Evolutionary conservation across 345 rosid species (phyloP), one percentile per base, ranked within the genome.

Genomic region (Punica granatum): DNA sequence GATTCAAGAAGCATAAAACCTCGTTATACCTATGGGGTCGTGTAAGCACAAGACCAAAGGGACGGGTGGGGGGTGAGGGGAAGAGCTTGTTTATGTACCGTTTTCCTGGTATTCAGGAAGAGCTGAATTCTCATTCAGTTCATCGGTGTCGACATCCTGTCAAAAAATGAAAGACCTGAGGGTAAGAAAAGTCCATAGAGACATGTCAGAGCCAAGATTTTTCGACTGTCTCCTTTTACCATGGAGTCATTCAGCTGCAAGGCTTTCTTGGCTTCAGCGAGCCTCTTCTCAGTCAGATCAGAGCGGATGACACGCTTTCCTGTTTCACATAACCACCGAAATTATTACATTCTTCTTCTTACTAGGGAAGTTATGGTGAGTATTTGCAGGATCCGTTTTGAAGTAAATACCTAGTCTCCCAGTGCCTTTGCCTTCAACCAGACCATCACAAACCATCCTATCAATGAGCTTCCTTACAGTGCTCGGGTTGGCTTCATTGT

Each of bases 281-380:
- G 88, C 83, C 83, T 90, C 73, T 66, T 85, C 82, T 84, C 88
- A 2, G 96, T 83, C 73, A 74, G 63, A 70, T 6, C 72, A 63
- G 97, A 91, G 63, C 74, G 98, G 75, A 91, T 74, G 30, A 93
- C 93, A 54, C 93, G 96, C 80, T 92, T 90, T 66, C 99, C 99
- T 92, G 79, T 58, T 36, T 60, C 60, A 70, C 28, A 34, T 35
- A 48, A 16, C 25, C 5, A 4, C 53, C 9, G 23, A 1, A 28
- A 43, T 16, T n/a, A 15, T 35, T 41, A 26, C 10, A 41, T n/a
- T n/a, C n/a, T n/a, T n/a, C n/a, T 23, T 30, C 5, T 49, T 21
- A 54, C 30, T 14, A 42, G 46, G 31, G 16, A 53, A 32, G 6
- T 19, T 28, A 31, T 49, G 42, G 28, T 19, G 42, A 33, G 42